These are phyloP conservation scores for Suillus sp. DNA, from an alignment of 768 basidiomycete species.

Conservation along the genomic window DNA sequence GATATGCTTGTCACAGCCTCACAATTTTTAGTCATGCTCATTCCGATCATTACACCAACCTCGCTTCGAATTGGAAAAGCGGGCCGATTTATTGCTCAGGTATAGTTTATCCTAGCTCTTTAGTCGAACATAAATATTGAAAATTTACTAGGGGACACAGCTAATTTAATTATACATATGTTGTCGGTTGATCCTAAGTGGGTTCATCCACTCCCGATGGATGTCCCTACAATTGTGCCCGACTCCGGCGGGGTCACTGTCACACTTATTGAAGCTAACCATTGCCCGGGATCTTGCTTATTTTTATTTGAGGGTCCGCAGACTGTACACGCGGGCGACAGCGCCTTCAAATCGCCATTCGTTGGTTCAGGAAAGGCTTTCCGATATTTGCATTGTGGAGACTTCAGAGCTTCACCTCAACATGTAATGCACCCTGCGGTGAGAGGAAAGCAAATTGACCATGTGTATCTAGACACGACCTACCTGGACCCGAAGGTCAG, in stretches of 20 bases:
- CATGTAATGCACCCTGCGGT: slow-evolving; percentile 87
- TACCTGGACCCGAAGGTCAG: slow-evolving; percentile 84
- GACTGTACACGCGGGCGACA: slow-evolving; percentile 87
- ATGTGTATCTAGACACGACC: slow-evolving; percentile 94
- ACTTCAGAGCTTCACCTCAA: slow-evolving; percentile 86
- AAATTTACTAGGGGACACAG: slow-evolving; percentile 62
- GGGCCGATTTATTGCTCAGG: slow-evolving; percentile 96
- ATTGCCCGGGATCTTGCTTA: slow-evolving; percentile 94
- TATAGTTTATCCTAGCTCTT: slow-evolving; percentile 18
- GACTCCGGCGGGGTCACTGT: slow-evolving; percentile 84
- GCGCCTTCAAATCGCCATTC: slow-evolving; percentile 65
- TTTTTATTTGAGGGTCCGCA: slow-evolving; percentile 94
- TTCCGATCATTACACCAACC: slow-evolving; percentile 94
- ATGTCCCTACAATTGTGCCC: slow-evolving; percentile 73
- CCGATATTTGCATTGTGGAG: slow-evolving; percentile 95
- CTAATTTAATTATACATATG: slow-evolving; percentile 90
- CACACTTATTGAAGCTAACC: slow-evolving; percentile 97
- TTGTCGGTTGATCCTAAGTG: slow-evolving; percentile 86
- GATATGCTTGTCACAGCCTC: slow-evolving; percentile 14
- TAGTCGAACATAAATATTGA: slow-evolving; percentile 2
- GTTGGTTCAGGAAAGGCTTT: slow-evolving; percentile 73
- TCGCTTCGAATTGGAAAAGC: slow-evolving; percentile 83
- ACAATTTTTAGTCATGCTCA: slow-evolving; percentile 78
- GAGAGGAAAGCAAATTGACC: slow-evolving; percentile 78
- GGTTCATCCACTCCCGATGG: slow-evolving; percentile 86